Conservation (phyloP, 371 early-diverging fungal species). For the Mucor mucedo region DNA sequence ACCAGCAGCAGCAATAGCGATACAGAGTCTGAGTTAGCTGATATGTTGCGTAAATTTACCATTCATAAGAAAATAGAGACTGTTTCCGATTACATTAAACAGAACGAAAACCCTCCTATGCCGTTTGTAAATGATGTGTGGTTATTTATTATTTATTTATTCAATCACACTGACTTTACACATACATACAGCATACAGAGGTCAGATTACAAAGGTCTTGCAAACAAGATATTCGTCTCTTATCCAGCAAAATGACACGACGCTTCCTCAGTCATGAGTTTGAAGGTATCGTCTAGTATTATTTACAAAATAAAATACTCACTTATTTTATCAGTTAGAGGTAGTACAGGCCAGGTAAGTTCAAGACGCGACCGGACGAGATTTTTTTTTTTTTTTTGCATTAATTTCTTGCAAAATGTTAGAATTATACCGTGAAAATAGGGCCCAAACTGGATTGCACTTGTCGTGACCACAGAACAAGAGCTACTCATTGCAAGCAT, state of each 20-base stretch:
- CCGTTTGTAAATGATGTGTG: not conserved
- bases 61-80: not conserved
- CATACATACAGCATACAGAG: not conserved
- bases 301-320: no score
- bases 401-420: not conserved
- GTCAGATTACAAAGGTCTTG: slow-evolving; percentile 6
- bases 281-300: slow-evolving; percentile 3
- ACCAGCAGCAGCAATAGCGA: not conserved
- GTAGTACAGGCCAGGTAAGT: slow-evolving; percentile 26
- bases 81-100: not conserved
- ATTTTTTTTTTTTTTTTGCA: not conserved
- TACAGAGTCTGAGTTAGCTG: not conserved
- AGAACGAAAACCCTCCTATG: not conserved
- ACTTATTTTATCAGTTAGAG: slow-evolving; percentile 15
- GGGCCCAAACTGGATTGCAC: slow-evolving; percentile 21
- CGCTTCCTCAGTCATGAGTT: slow-evolving; percentile 18
- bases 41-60: not conserved
- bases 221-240: slow-evolving; percentile 12
- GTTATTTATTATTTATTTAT: not conserved
- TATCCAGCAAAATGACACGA: slow-evolving; percentile 14
- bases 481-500: slow-evolving; percentile 28
- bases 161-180: not conserved
- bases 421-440: slow-evolving; percentile 18
- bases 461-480: slow-evolving; percentile 16
- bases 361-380: not conserved